These are phyloP conservation scores for Prunus padus DNA, from an alignment of 306 rosid species.

Conservation along the genomic window DNA sequence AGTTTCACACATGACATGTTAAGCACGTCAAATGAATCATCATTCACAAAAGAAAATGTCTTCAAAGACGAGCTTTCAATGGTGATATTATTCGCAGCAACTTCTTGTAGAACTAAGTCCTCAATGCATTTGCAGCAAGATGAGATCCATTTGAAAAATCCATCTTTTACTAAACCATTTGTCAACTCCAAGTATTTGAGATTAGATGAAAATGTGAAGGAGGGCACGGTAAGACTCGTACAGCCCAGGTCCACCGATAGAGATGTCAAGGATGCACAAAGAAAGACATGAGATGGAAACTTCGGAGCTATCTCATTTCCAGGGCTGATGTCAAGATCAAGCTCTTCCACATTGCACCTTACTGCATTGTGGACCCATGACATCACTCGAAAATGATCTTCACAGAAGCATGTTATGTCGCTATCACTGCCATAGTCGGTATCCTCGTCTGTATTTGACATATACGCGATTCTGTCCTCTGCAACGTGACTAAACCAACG, in stretches of 20 bases:
- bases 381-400: background rate
- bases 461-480: background rate
- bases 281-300: background rate
- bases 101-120: background rate
- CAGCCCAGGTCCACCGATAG: background rate
- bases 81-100: background rate
- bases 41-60: background rate
- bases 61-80: background rate
- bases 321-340: background rate
- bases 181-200: background rate
- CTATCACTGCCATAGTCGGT: background rate
- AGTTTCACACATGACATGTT: background rate
- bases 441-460: background rate
- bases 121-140: background rate
- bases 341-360: background rate
- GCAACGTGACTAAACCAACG: background rate
- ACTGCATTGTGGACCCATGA: conserved; percentile 1
- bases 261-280: background rate
- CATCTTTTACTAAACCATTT: background rate
- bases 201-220: background rate
- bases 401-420: background rate
- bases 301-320: background rate
- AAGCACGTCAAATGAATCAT: background rate
- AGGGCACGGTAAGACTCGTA: background rate
- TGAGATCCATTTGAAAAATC: background rate